These are phyloP conservation scores for Claviceps spartinae DNA, from an alignment of 2,329 filamentous ascomycete species.

Conservation along the genomic window DNA sequence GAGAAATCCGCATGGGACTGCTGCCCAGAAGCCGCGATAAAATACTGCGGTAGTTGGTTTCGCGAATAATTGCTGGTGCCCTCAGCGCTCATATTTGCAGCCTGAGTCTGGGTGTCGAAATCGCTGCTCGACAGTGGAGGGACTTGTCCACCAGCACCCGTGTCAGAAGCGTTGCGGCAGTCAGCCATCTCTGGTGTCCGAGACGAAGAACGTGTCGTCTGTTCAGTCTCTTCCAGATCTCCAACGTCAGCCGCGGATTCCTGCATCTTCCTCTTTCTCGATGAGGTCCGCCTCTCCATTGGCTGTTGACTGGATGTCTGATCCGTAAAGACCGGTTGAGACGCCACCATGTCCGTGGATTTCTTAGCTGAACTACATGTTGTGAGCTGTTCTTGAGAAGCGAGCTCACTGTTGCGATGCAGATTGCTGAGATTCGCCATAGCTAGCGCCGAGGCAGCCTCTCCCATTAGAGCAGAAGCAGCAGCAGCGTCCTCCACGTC, in stretches of 20 bases:
- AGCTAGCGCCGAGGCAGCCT: background rate
- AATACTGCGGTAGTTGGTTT: conserved; percentile 1
- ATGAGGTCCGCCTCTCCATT: background rate
- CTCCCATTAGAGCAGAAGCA: background rate
- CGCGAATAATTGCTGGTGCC: background rate
- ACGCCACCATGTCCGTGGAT: background rate
- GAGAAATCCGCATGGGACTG: background rate
- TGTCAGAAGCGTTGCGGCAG: background rate
- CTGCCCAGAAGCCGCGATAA: background rate
- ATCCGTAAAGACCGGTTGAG: background rate
- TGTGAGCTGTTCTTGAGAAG: background rate
- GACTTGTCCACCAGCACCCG: background rate
- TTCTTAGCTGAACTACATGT: background rate
- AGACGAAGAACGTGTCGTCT: background rate
- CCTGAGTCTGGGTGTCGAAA: background rate
- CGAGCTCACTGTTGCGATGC: background rate
- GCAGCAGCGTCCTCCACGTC: background rate
- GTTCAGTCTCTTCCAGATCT: background rate
- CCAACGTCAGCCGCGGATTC: background rate
- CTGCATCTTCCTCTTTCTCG: conserved; percentile 4
- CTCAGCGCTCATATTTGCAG: background rate
- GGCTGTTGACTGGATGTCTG: background rate
- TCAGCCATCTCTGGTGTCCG: background rate
- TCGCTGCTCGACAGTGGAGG: background rate
- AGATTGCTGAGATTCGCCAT: background rate